A percentile compares a stretch with the other conserved stretches of the same genome.
Conservation (phyloP, 495 filamentous ascomycete genomes). For the Stereocaulon alpinum region DNA sequence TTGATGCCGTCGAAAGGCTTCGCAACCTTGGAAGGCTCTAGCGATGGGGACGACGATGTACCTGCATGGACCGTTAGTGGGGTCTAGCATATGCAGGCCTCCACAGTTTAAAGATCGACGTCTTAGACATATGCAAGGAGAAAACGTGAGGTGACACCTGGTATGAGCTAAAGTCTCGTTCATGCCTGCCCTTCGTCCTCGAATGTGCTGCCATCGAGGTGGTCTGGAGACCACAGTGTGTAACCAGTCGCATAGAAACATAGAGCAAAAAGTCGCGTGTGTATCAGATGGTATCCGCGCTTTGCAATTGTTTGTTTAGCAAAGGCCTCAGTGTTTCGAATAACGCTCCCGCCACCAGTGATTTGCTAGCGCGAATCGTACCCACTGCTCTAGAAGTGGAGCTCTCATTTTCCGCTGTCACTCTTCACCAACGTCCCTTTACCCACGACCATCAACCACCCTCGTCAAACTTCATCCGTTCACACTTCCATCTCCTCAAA, state of each 20-base stretch:
- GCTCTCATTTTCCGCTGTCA: neutral
- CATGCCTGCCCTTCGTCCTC: neutral
- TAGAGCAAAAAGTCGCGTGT: neutral
- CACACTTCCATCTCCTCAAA: too few species aligned
- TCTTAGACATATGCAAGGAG: neutral
- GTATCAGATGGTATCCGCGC: neutral
- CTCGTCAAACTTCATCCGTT: too few species aligned
- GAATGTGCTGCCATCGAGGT: neutral
- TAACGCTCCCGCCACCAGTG: constrained; percentile 1
- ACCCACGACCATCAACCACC: neutral
- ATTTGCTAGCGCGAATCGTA: neutral
- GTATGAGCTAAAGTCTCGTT: neutral
- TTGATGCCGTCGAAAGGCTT: too few species aligned
- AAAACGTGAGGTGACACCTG: neutral
- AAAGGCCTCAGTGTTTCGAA: neutral
- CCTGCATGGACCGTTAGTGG: neutral
- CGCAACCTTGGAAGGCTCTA: neutral
- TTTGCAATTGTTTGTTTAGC: neutral
- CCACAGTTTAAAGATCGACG: neutral
- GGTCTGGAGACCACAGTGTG: neutral
- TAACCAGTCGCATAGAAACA: neutral
- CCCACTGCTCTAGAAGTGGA: neutral
- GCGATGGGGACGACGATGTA: neutral
- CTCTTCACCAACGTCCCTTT: neutral
- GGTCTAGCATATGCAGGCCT: neutral